Conservation (phyloP, 495 filamentous ascomycete species). For the Annulohypoxylon bovei region DNA sequence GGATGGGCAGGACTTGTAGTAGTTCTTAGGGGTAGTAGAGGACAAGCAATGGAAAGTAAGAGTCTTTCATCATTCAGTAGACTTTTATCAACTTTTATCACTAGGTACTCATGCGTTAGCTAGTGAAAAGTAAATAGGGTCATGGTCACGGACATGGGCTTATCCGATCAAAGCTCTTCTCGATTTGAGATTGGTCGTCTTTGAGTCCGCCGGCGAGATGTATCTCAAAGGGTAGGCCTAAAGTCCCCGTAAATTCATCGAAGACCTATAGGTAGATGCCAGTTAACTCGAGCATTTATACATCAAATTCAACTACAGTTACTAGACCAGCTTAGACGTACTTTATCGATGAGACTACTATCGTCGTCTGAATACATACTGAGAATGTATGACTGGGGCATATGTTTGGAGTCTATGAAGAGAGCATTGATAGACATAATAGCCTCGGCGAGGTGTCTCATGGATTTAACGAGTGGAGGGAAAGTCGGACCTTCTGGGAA, state of each 20-base stretch:
- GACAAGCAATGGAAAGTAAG: background rate
- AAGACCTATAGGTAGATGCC: constrained; percentile 19
- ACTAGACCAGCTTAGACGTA: background rate
- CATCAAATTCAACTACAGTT: too few species aligned
- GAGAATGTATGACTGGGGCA: constrained; percentile 6
- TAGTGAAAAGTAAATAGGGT: background rate
- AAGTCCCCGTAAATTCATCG: constrained; percentile 10
- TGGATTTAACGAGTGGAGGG: background rate
- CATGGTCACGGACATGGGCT: background rate
- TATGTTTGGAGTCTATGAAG: constrained; percentile 13
- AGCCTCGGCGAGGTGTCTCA: constrained; percentile 8
- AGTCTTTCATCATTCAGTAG: background rate
- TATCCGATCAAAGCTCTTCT: background rate
- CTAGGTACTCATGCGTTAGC: background rate
- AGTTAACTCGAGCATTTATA: too few species aligned
- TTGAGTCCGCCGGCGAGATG: constrained; percentile 1
- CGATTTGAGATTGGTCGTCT: background rate
- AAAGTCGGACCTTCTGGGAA: background rate
- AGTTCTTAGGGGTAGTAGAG: background rate
- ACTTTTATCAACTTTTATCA: background rate
- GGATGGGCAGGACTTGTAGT: background rate
- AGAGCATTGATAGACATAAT: constrained; percentile 18
- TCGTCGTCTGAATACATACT: constrained; percentile 9
- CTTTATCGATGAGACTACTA: background rate
- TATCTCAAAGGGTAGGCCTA: constrained; percentile 17